Percentiles rank a stretch among this genome's conserved stretches.
These are phyloP conservation scores for Talaromyces borbonicus DNA, from an alignment of 495 filamentous ascomycete species.

Conservation along the genomic window DNA sequence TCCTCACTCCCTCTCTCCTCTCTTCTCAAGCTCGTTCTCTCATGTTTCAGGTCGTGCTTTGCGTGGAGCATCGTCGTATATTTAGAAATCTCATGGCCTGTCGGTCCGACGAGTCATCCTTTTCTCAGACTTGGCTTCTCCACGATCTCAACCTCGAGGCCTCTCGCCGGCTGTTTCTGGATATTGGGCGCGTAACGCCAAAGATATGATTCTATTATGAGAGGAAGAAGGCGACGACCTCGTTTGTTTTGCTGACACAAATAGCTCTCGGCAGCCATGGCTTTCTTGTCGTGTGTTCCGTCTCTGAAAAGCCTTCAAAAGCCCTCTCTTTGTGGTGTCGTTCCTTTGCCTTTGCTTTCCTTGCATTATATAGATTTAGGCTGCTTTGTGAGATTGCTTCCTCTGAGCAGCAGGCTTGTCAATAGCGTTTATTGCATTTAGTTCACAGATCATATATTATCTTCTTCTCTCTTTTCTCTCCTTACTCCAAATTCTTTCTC, in stretches of 20 bases:
- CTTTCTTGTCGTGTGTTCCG: too few species aligned
- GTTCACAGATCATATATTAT: conserved; percentile 1
- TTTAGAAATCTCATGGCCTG: conserved; percentile 1
- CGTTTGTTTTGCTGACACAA: neutral
- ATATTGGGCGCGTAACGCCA: conserved; percentile 3
- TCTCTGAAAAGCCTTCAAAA: neutral
- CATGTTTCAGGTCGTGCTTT: conserved; percentile 3
- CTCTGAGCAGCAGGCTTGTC: neutral
- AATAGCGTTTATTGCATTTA: neutral
- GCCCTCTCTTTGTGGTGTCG: neutral
- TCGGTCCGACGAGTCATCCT: neutral
- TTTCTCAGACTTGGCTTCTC: neutral
- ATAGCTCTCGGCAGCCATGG: neutral
- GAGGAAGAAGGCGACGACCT: neutral
- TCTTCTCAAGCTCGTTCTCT: too few species aligned
- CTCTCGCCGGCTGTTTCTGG: conserved; percentile 2
- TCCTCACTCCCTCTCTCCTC: too few species aligned
- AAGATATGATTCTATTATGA: conserved; percentile 2
- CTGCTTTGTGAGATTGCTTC: too few species aligned
- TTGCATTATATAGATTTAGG: conserved; percentile 1
- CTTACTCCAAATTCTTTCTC: neutral
- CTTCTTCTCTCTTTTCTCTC: conserved; percentile 1
- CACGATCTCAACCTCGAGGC: neutral
- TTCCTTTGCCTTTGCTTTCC: conserved; percentile 2
- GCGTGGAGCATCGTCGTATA: neutral